A percentile compares a stretch with the other conserved stretches of the same genome.
Evolutionary conservation across 1,284 basidiomycete species (phyloP).

Genomic region (Microbotryum intermedium): DNA sequence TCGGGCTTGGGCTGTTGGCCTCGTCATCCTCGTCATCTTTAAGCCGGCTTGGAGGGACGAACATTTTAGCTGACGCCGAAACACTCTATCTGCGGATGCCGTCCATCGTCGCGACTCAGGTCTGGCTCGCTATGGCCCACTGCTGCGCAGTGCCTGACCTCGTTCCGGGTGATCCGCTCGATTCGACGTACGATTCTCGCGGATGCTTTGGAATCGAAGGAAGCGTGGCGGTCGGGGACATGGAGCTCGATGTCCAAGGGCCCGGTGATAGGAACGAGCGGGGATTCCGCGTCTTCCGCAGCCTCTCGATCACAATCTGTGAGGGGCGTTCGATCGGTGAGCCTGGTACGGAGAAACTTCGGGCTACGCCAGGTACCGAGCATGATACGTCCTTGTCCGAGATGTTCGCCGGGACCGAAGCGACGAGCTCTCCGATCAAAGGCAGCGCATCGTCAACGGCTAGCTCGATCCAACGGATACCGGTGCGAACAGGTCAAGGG

Average conservation of each 20-base stretch:
- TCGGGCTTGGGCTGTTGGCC: background rate
- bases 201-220: background rate
- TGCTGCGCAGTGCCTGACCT: slow-evolving; percentile 27
- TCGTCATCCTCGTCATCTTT: slow-evolving; percentile 12
- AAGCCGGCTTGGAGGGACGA: background rate
- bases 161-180: slow-evolving; percentile 2
- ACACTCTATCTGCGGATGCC: slow-evolving; percentile 23
- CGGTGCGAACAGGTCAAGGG: background rate
- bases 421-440: background rate
- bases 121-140: slow-evolving; percentile 30
- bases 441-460: background rate
- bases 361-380: slow-evolving; percentile 2
- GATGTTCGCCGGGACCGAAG: background rate
- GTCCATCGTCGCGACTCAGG: slow-evolving; percentile 28
- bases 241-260: background rate
- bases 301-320: slow-evolving; percentile 16
- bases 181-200: background rate
- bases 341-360: slow-evolving; percentile 12
- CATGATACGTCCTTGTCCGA: slow-evolving; percentile 7
- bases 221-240: background rate
- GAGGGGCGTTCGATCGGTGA: slow-evolving; percentile 26
- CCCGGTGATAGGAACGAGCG: background rate
- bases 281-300: slow-evolving; percentile 22
- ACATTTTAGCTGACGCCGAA: background rate
- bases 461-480: background rate